phyloP scores from a whole-genome alignment of 176 grass and related monocot genomes.

The Carex littledalei region DNA sequence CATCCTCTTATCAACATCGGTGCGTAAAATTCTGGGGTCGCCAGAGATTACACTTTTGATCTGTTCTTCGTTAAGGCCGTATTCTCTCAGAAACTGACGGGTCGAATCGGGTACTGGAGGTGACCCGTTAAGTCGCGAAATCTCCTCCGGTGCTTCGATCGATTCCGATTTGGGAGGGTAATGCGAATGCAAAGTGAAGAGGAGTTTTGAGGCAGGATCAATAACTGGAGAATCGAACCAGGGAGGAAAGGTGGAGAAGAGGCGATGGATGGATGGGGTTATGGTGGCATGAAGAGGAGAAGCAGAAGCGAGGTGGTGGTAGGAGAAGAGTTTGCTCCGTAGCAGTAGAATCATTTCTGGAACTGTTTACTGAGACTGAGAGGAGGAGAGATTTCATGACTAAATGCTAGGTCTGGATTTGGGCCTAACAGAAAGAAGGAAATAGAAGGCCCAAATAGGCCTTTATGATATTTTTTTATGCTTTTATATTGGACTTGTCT shows the following conservation, averaged over 20 bases:
- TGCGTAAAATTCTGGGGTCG: slow-evolving; percentile 28
- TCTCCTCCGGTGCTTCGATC: slow-evolving; percentile 11
- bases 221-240: not conserved
- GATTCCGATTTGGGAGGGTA: slow-evolving; percentile 17
- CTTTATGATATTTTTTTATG: no score
- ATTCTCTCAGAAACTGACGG: slow-evolving; percentile 28
- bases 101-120: slow-evolving; percentile 34
- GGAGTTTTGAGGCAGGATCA: slow-evolving; percentile 28
- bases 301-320: not conserved
- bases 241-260: not conserved
- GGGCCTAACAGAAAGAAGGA: no score
- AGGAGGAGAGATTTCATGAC: no score
- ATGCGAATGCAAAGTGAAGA: slow-evolving; percentile 33
- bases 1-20: slow-evolving; percentile 35
- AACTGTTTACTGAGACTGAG: no score
- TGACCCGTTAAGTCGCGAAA: slow-evolving; percentile 43
- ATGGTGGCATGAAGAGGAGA: not conserved
- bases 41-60: slow-evolving; percentile 18
- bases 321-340: not conserved
- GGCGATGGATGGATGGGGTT: not conserved
- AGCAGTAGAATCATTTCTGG: not conserved
- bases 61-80: slow-evolving; percentile 30
- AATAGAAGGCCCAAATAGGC: no score
- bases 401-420: no score
- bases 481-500: no score